Conservation (phyloP, 148 eudicot species). For the Camellia lanceoleosa region DNA sequence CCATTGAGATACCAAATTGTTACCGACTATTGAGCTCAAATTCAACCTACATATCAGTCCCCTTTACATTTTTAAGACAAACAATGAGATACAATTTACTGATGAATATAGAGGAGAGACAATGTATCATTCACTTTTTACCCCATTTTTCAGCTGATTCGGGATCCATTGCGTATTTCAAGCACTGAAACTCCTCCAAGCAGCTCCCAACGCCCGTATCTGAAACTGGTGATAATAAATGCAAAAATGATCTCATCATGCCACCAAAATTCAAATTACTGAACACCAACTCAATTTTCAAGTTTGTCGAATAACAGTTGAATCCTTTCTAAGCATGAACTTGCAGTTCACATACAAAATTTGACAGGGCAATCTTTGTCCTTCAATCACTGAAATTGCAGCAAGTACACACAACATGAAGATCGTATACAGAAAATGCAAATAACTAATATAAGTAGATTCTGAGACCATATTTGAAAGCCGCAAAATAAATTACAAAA, state of each 20-base stretch:
- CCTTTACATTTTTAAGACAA: background rate
- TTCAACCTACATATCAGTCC: background rate
- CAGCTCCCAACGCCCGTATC: constrained; percentile 77
- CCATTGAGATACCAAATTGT: background rate
- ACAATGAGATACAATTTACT: background rate
- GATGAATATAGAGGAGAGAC: background rate
- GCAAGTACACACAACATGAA: background rate
- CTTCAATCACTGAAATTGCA: background rate
- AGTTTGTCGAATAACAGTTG: background rate
- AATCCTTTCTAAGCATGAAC: background rate
- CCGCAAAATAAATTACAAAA: background rate
- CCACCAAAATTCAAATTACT: constrained; percentile 1
- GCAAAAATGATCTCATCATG: background rate
- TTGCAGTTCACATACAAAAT: too few relatives aligned
- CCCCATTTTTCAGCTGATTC: constrained; percentile 44
- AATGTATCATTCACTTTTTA: constrained; percentile 15
- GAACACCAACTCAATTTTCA: background rate
- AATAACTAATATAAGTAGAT: background rate
- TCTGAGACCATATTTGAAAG: background rate
- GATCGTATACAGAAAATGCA: background rate
- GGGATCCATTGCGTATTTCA: constrained; percentile 31
- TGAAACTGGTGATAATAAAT: constrained; percentile 51
- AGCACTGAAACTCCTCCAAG: constrained; percentile 59
- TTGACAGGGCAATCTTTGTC: background rate
- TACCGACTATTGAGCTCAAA: background rate